Evolutionary conservation across 164 flowering plant genomes (phyloP).

Genomic region (Kingdonia uniflora): DNA sequence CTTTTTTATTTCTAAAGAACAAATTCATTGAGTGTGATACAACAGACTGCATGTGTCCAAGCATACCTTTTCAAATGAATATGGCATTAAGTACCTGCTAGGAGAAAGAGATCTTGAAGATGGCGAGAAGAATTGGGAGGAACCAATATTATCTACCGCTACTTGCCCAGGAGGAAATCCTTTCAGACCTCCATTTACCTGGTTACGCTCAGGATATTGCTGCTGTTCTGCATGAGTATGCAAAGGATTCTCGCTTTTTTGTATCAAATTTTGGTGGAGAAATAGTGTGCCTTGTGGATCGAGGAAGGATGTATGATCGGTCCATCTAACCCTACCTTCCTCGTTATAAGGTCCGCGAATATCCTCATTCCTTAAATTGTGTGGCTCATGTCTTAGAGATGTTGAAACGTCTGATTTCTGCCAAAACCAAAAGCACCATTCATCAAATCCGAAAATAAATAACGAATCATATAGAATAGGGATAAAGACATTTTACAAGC

Average conservation of each 20-base stretch:
- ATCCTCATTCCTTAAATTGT: conserved; percentile 26
- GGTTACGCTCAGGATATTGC: conserved; percentile 21
- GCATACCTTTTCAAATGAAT: neutral
- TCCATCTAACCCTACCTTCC: conserved; percentile 23
- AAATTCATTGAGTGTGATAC: neutral
- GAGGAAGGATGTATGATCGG: conserved; percentile 14
- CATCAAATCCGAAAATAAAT: no score
- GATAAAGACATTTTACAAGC: no score
- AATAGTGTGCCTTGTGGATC: conserved; percentile 23
- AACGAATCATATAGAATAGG: no score
- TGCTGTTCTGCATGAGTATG: conserved; percentile 22
- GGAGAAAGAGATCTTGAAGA: conserved; percentile 47
- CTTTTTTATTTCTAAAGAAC: conserved; percentile 38
- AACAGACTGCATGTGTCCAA: neutral
- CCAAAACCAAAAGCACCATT: conserved; percentile 1
- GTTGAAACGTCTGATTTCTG: conserved; percentile 48
- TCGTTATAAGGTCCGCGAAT: conserved; percentile 17
- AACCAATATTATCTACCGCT: conserved; percentile 29
- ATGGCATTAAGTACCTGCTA: conserved; percentile 30
- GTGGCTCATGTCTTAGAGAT: conserved; percentile 21
- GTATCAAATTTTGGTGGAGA: conserved; percentile 21
- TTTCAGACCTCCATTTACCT: conserved; percentile 37
- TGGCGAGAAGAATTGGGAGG: conserved; percentile 50
- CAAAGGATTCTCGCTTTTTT: conserved; percentile 16
- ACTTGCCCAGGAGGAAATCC: conserved; percentile 26